phyloP scores from a whole-genome alignment of 2,329 filamentous ascomycete species.

The Colletotrichum sp. region DNA sequence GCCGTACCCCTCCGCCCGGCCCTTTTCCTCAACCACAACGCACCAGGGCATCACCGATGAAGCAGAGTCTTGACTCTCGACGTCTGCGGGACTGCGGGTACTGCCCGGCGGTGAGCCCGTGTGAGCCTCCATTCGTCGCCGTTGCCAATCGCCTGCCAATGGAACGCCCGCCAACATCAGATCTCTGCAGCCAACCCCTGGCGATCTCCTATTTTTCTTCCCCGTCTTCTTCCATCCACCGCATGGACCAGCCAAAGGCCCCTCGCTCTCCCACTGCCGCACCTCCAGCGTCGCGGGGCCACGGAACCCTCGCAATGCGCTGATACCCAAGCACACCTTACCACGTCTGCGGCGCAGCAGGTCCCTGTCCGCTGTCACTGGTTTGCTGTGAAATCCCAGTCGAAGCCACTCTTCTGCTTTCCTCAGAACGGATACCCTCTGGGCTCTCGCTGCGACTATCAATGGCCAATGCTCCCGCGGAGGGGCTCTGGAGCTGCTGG shows the following conservation, averaged over 20 bases:
- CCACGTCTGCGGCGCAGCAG: background rate
- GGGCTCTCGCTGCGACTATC: background rate
- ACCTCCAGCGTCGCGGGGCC: background rate
- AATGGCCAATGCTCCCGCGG: background rate
- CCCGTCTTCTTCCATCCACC: background rate
- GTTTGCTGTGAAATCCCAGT: background rate
- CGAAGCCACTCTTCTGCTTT: background rate
- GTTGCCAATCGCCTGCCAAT: background rate
- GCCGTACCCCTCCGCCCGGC: background rate
- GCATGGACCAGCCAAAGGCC: constrained; percentile 11
- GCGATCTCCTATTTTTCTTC: background rate
- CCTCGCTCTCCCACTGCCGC: background rate
- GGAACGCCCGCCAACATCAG: background rate
- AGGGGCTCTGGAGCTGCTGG: background rate
- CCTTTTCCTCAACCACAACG: background rate
- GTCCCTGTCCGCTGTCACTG: background rate
- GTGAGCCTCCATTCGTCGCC: background rate
- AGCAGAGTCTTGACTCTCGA: background rate
- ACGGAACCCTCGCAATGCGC: background rate
- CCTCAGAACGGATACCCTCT: background rate
- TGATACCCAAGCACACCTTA: constrained; percentile 3
- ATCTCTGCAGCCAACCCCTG: constrained; percentile 15
- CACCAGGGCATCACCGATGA: background rate
- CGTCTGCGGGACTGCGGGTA: background rate
- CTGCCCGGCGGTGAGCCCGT: background rate